phyloP scores from a whole-genome alignment of 345 rosid genomes.

The Pseudoturritis turrita region DNA sequence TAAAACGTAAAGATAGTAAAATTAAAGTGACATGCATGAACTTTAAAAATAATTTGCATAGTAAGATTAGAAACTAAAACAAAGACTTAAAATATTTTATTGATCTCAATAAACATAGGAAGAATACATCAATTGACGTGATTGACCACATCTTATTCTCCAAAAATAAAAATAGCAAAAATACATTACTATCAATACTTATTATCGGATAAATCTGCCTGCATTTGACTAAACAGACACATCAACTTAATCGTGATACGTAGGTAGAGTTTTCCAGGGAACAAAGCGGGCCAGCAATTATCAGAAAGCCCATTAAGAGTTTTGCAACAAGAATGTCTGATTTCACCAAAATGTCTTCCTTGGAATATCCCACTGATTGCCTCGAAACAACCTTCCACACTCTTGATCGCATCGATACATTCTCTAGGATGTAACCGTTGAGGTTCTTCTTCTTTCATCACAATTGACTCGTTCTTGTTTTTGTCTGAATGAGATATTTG shows the following conservation, averaged over 20 bases:
- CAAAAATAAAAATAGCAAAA: neutral
- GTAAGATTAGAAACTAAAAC: neutral
- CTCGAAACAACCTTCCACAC: slow-evolving; percentile 9
- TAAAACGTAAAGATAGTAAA: no score
- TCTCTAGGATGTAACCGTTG: neutral
- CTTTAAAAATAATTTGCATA: neutral
- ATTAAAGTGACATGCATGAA: no score
- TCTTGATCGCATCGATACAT: slow-evolving; percentile 4
- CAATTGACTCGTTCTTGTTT: neutral
- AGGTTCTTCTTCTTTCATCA: neutral
- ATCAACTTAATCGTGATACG: neutral
- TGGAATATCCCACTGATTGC: neutral
- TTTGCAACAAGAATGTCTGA: slow-evolving; percentile 8
- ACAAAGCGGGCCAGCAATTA: slow-evolving; percentile 6
- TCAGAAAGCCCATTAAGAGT: slow-evolving; percentile 17
- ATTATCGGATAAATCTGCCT: neutral
- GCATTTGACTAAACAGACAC: neutral
- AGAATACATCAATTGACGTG: neutral
- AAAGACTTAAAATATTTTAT: neutral
- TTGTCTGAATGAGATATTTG: neutral
- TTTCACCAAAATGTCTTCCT: neutral
- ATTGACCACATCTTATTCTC: slow-evolving; percentile 8
- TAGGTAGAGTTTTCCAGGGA: neutral
- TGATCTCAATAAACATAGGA: neutral
- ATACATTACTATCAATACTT: neutral